Evolutionary conservation across 208 protist species (phyloP).

Genomic region (Blastocrithidia nonstop): DNA sequence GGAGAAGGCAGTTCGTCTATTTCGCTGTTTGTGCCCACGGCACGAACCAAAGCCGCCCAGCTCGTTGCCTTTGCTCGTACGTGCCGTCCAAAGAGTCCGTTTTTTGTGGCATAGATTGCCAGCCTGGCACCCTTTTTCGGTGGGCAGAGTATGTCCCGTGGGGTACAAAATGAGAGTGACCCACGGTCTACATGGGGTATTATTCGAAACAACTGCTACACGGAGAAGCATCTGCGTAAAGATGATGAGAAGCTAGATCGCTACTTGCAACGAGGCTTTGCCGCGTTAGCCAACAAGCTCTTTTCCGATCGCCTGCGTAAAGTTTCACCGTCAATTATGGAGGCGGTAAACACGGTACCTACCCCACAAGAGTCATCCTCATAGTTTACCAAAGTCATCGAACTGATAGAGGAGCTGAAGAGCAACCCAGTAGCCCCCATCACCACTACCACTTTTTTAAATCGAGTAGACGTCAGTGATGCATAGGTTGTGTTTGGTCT

Average conservation of each 20-base stretch:
- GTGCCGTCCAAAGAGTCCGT: slow-evolving; percentile 81
- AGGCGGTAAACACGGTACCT: slow-evolving; percentile 61
- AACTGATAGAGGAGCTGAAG: slow-evolving; percentile 19
- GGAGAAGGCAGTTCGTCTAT: slow-evolving; percentile 82
- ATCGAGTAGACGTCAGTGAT: slow-evolving; percentile 76
- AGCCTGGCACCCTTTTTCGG: slow-evolving; percentile 61
- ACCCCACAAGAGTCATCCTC: slow-evolving; percentile 20
- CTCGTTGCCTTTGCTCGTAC: slow-evolving; percentile 78
- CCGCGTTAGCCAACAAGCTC: slow-evolving; percentile 74
- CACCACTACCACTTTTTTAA: slow-evolving; percentile 57
- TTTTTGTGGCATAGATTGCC: slow-evolving; percentile 73
- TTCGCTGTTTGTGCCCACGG: slow-evolving; percentile 76
- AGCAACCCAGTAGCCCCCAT: slow-evolving; percentile 54
- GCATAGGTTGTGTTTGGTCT: slow-evolving; percentile 79
- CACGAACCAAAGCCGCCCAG: slow-evolving; percentile 46
- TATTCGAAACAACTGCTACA: slow-evolving; percentile 62
- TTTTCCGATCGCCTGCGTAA: slow-evolving; percentile 75
- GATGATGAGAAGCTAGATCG: slow-evolving; percentile 57
- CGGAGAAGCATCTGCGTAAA: slow-evolving; percentile 19
- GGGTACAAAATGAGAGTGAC: slow-evolving; percentile 34
- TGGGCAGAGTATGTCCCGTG: slow-evolving; percentile 38
- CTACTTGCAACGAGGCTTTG: slow-evolving; percentile 65
- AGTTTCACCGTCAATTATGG: slow-evolving; percentile 57
- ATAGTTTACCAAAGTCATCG: slow-evolving; percentile 16
- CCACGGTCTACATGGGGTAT: slow-evolving; percentile 54